Evolutionary conservation across 768 basidiomycete genomes (phyloP), one percentile per base, ranked within the genome.

Genomic region (Basidioascus undulatus): DNA sequence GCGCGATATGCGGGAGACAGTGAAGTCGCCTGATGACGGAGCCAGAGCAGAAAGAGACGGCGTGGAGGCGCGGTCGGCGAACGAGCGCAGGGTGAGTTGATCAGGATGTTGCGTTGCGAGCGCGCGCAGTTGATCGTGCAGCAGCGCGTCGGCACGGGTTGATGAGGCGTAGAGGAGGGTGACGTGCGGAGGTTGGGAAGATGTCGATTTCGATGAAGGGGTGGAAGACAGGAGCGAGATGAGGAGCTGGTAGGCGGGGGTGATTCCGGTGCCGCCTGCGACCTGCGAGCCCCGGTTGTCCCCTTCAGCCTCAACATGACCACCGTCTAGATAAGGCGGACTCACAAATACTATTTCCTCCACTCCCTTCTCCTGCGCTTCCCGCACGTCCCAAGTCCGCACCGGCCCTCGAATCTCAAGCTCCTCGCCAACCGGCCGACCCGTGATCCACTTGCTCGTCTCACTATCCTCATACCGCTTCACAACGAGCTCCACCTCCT

Each of bases 221-320:
- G 5, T 16, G 35, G 2, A n/a, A 12, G 6, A 11, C 41, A 40
- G 21, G 31, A 19, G 32, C 24, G 40, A 27, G 16, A 42, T 6
- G 23, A 49, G 12, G 32, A 44, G 37, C 27, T 53, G 52, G 28
- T 37, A 44, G 2, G 51, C 45, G 11, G 52, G 52, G 0, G 52
- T 48, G 12, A 53, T 39, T 11, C 52, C 52, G 1, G 52, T 53
- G 2, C 52, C 52, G n/a, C 52, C 52, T 4, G 48, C 52, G 34
- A 53, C 45, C 52, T 53, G 39, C 13, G 7, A 0, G n/a, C 1
- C 10, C 32, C 16, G 12, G 10, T n/a, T 33, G 26, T 26, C 13
- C 28, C 28, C 9, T 30, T 30, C 28, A 30, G 9, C 15, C 10
- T 15, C 9, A 9, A 15, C 9, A 30, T 15, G 28, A 15, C 15